Conservation (phyloP, 331 rosid genomes). For the Malus hybrid region DNA sequence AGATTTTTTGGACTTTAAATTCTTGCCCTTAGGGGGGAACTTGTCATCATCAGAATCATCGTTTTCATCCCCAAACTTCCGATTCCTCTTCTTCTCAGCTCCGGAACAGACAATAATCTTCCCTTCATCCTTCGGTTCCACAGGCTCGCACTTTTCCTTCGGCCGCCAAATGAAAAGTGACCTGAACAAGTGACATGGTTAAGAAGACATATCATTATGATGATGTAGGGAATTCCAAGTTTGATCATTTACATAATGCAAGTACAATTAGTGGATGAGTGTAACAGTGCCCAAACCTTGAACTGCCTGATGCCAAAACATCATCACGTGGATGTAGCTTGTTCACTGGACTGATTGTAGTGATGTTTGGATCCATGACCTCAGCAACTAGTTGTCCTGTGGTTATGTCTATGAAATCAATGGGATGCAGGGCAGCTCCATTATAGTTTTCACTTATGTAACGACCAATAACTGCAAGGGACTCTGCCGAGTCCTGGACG, state of each 20-base stretch:
- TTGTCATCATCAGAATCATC: conserved; percentile 60
- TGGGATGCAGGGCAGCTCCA: conserved; percentile 91
- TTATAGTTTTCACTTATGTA: conserved; percentile 89
- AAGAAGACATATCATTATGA: neutral
- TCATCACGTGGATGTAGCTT: conserved; percentile 87
- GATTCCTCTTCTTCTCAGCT: conserved; percentile 45
- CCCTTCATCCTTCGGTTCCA: conserved; percentile 46
- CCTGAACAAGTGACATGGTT: conserved; percentile 26
- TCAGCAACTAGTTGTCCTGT: conserved; percentile 88
- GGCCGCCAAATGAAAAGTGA: conserved; percentile 94
- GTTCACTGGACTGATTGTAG: conserved; percentile 85
- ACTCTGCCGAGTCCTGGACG: conserved; percentile 82
- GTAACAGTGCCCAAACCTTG: conserved; percentile 44
- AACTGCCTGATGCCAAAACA: conserved; percentile 85
- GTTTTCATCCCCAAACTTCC: conserved; percentile 28
- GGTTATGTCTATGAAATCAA: conserved; percentile 82
- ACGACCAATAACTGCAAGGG: conserved; percentile 84
- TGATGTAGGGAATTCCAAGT: neutral
- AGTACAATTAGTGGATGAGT: neutral
- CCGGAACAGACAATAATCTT: conserved; percentile 43
- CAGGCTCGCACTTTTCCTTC: conserved; percentile 44
- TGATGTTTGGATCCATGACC: conserved; percentile 90
- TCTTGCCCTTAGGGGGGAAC: conserved; percentile 39
- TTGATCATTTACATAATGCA: neutral
- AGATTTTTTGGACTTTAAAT: conserved; percentile 32